phyloP scores from a whole-genome alignment of 2,329 filamentous ascomycete species.

The Alternaria dauci region DNA sequence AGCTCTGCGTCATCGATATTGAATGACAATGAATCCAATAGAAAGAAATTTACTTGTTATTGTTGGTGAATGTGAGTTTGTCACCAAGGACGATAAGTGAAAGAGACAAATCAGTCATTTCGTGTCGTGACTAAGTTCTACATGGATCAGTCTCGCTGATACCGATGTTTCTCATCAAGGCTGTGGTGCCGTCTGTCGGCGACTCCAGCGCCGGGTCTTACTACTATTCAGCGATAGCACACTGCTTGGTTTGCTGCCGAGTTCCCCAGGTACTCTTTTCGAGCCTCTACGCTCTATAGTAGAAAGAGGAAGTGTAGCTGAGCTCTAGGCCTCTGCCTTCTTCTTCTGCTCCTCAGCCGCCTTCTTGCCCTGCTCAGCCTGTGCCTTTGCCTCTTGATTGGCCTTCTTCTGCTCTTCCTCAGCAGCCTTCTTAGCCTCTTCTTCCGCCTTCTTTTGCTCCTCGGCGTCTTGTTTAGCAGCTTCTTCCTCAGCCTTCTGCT shows the following conservation, averaged over 20 bases:
- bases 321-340: neutral
- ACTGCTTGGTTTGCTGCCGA: neutral
- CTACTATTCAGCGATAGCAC: neutral
- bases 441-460: conserved; percentile 1
- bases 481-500: neutral
- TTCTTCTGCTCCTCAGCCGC: conserved; percentile 1
- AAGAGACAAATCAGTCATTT: conserved; percentile 6
- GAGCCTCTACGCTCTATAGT: neutral
- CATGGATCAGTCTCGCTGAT: conserved; percentile 31
- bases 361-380: conserved; percentile 1
- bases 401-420: conserved; percentile 6
- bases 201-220: neutral
- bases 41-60: neutral
- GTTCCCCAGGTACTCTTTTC: neutral
- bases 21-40: too few relatives aligned
- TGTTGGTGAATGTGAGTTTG: neutral
- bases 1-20: neutral
- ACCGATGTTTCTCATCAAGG: neutral
- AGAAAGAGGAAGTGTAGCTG: neutral
- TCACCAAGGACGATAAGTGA: neutral
- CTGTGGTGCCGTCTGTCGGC: neutral
- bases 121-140: conserved; percentile 11
- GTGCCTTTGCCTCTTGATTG: conserved; percentile 1
- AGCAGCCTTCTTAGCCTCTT: neutral
- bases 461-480: conserved; percentile 6